These are phyloP conservation scores for Aspergillus sp. DNA, from an alignment of 2,329 filamentous ascomycete species.

Conservation along the genomic window DNA sequence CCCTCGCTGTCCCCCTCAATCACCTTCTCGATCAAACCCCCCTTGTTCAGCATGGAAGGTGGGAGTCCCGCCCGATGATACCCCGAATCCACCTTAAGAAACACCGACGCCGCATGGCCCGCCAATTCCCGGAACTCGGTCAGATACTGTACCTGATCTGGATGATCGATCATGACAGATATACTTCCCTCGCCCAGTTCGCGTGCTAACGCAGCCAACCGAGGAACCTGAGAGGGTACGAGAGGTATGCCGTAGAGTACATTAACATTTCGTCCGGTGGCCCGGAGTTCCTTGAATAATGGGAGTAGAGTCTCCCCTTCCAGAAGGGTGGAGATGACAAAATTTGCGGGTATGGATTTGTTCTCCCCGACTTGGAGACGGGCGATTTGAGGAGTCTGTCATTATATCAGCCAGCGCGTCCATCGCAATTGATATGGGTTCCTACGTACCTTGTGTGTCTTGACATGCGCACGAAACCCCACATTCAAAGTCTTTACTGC, in stretches of 20 bases:
- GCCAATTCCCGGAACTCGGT: conserved; percentile 46
- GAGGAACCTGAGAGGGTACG: conserved; percentile 59
- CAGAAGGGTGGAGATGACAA: conserved; percentile 73
- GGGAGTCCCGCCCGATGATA: conserved; percentile 69
- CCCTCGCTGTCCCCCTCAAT: conserved; percentile 29
- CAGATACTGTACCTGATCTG: conserved; percentile 59
- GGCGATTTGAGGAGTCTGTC: conserved; percentile 65
- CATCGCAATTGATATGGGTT: no score
- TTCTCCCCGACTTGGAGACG: conserved; percentile 68
- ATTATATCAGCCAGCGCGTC: background rate
- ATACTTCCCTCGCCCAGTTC: conserved; percentile 59
- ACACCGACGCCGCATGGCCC: conserved; percentile 57
- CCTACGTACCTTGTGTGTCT: conserved; percentile 72
- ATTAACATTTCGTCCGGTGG: conserved; percentile 58
- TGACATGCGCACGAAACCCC: conserved; percentile 74
- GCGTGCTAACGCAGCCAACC: conserved; percentile 60
- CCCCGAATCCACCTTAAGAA: conserved; percentile 75
- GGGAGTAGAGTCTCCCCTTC: conserved; percentile 70
- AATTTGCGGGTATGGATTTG: conserved; percentile 50
- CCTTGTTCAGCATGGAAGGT: conserved; percentile 48
- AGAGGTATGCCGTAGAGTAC: conserved; percentile 74
- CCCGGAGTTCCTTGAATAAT: conserved; percentile 60
- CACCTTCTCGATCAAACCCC: conserved; percentile 32
- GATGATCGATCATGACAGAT: conserved; percentile 70
- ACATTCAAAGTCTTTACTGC: conserved; percentile 61